These are phyloP conservation scores for Solanum lycopersicoides DNA, from an alignment of 257 asterid genomes.

Conservation along the genomic window DNA sequence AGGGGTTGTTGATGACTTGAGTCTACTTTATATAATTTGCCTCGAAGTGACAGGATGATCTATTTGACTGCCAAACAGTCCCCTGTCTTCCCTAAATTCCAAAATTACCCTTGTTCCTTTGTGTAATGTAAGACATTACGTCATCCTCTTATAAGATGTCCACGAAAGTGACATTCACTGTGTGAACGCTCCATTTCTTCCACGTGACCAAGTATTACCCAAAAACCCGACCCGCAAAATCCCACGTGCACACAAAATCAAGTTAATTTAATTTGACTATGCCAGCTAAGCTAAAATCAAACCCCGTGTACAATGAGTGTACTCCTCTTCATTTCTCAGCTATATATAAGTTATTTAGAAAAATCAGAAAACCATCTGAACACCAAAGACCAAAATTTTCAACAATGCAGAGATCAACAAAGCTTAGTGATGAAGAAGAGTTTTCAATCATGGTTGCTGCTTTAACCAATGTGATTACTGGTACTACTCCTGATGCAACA, in stretches of 20 bases:
- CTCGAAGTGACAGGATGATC: background rate
- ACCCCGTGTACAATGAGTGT: background rate
- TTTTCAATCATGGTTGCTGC: constrained; percentile 58
- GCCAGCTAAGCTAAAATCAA: background rate
- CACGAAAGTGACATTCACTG: background rate
- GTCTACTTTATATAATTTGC: too few species aligned
- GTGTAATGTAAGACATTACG: background rate
- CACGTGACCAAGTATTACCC: background rate
- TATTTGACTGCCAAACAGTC: background rate
- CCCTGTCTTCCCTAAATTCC: background rate
- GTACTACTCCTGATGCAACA: background rate
- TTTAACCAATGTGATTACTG: constrained; percentile 44
- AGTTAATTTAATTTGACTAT: background rate
- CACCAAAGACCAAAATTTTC: background rate
- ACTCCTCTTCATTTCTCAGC: background rate
- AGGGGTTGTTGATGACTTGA: too few species aligned
- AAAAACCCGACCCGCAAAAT: background rate
- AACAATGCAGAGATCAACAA: constrained; percentile 43
- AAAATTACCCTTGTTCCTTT: background rate
- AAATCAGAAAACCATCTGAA: background rate
- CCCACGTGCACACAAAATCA: background rate
- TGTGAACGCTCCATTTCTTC: background rate
- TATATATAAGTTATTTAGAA: background rate
- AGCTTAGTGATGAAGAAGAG: constrained; percentile 41
- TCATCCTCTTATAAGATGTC: background rate